Base-by-base conservation (phyloP, 495 filamentous ascomycete genomes). In the Annulohypoxylon maeteangense region DNA sequence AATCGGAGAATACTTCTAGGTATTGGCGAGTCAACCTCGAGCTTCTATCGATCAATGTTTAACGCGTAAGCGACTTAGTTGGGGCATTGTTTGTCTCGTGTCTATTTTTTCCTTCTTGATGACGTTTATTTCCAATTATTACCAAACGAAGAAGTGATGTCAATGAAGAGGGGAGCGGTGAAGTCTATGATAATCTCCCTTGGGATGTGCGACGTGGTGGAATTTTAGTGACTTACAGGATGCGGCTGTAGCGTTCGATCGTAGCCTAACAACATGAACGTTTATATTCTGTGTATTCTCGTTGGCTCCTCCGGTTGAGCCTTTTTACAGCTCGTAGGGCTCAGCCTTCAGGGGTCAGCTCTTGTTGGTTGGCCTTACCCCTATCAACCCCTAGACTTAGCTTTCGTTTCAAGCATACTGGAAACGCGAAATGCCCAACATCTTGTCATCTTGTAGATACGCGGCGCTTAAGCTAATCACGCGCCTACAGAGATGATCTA, bases 381-480 rank as follows among this genome's bases (percentile, higher is more conserved):
- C 50, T 62, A 67, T 71, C 32, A 53, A 53, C 61, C 14, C 14
- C 42, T 11, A 55, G 32, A 54, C 50, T 54, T 61, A 51, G 16
- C n/a, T 18, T 18, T 51, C 6, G 25, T 23, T 22, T 25, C 34
- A 47, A 31, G 55, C 6, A 31, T 38, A 25, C 55, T 58, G 20
- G 34, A 11, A 29, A 6, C 57, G 16, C 16, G 23, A 53, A 57
- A 62, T 32, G 51, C 55, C 10, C 31, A 47, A 53, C 14, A 20
- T 12, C 31, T 16, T 48, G 25, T 36, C 14, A 20, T 12, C 31
- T 16, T 48, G 25, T 36, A 38, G 20, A 20, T 38, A 38, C 29
- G 32, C 34, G 31, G 69, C 69, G 69, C 57, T 58, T 67, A 71
- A 53, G n/a, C 50, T 56, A n/a, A 16, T 38, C 53, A 50, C 51